Percentiles rank a stretch among this genome's conserved stretches.
Conservation (phyloP, 805 yeast species). For the Ogataea sp. region DNA sequence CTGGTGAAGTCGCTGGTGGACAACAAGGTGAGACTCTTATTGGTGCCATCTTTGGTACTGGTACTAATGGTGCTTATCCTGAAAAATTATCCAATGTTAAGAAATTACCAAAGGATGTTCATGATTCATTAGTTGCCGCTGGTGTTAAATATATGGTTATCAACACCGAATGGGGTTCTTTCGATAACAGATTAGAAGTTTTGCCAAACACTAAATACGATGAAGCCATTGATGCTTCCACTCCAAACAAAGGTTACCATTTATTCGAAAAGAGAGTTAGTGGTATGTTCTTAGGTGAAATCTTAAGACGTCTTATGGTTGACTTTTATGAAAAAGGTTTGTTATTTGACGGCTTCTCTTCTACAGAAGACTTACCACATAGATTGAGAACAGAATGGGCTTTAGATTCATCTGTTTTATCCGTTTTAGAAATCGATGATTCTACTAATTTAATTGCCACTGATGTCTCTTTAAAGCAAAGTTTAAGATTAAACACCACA, state of each 20-base stretch:
- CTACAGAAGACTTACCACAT: slow-evolving; percentile 41
- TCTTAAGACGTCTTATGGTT: slow-evolving; percentile 63
- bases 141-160: slow-evolving; percentile 71
- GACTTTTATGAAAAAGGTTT: slow-evolving; percentile 56
- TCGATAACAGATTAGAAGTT: slow-evolving; percentile 71
- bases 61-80: slow-evolving; percentile 92
- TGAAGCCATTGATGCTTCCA: slow-evolving; percentile 53
- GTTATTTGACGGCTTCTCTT: slow-evolving; percentile 47
- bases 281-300: slow-evolving; percentile 91
- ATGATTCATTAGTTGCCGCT: slow-evolving; percentile 27
- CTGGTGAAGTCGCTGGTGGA: slow-evolving; percentile 42
- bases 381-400: slow-evolving; percentile 71
- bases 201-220: slow-evolving; percentile 81
- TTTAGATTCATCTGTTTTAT: slow-evolving; percentile 74
- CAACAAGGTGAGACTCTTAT: slow-evolving; percentile 69
- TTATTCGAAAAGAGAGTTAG: slow-evolving; percentile 88
- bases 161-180: slow-evolving; percentile 98
- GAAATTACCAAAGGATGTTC: slow-evolving; percentile 51
- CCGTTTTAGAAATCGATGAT: slow-evolving; percentile 80
- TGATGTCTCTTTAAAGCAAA: slow-evolving; percentile 56
- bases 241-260: slow-evolving; percentile 82
- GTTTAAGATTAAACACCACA: slow-evolving; percentile 62
- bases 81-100: slow-evolving; percentile 69
- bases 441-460: slow-evolving; percentile 65
- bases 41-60: slow-evolving; percentile 95